Evolutionary conservation across 306 rosid species (phyloP).

Genomic region (Prosopis cineraria): DNA sequence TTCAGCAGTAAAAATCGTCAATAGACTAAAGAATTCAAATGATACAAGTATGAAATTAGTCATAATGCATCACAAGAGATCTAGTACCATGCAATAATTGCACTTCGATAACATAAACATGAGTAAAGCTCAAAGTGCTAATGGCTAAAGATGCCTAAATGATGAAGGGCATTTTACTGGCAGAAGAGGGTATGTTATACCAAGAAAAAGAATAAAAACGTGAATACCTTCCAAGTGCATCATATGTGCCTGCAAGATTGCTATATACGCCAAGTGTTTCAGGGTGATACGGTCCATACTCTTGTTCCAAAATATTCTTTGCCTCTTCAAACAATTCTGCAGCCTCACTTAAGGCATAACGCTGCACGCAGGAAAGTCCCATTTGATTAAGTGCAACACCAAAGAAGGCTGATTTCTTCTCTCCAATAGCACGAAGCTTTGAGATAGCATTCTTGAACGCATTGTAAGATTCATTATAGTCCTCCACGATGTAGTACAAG

Average conservation of each 20-base stretch:
- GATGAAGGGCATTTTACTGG: background rate
- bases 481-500: constrained; percentile 78
- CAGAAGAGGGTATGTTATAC: background rate
- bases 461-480: constrained; percentile 76
- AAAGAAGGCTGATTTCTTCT: constrained; percentile 87
- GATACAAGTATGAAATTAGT: background rate
- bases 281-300: constrained; percentile 90
- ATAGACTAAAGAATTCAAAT: constrained; percentile 12
- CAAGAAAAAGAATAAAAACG: background rate
- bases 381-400: constrained; percentile 95
- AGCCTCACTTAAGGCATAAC: constrained; percentile 72
- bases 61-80: background rate
- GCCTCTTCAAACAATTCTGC: constrained; percentile 85
- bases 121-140: background rate
- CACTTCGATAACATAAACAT: background rate
- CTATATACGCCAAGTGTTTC: constrained; percentile 93
- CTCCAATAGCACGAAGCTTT: constrained; percentile 85
- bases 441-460: constrained; percentile 66
- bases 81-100: background rate
- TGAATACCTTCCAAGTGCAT: constrained; percentile 91
- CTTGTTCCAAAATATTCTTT: constrained; percentile 70
- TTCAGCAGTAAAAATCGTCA: constrained; percentile 4
- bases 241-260: constrained; percentile 95
- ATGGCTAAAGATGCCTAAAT: background rate
- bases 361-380: constrained; percentile 95